phyloP scores from a whole-genome alignment of 2,329 filamentous ascomycete species.

The Penicillium glabrum region DNA sequence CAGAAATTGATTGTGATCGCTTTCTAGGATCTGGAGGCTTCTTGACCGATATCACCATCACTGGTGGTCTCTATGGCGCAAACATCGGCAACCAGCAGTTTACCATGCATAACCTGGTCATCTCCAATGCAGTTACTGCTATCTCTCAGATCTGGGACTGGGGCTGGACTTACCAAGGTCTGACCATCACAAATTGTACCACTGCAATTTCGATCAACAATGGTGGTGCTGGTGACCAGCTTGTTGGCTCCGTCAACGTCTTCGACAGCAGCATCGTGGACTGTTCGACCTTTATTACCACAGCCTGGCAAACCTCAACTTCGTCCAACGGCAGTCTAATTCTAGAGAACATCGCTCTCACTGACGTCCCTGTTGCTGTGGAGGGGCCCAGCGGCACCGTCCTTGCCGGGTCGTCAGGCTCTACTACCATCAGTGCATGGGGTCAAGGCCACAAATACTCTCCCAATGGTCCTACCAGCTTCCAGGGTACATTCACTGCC shows the following conservation, averaged over 20 bases:
- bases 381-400: conserved; percentile 38
- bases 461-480: conserved; percentile 44
- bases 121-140: conserved; percentile 53
- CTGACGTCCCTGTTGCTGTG: conserved; percentile 50
- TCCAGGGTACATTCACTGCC: conserved; percentile 46
- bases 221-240: conserved; percentile 42
- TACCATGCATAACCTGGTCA: conserved; percentile 58
- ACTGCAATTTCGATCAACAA: conserved; percentile 53
- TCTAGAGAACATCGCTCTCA: conserved; percentile 55
- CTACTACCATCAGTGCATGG: conserved; percentile 41
- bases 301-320: conserved; percentile 45
- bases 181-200: conserved; percentile 54
- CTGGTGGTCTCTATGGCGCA: conserved; percentile 60
- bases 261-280: conserved; percentile 57
- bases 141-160: conserved; percentile 62
- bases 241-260: conserved; percentile 56
- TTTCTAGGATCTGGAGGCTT: conserved; percentile 55
- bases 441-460: conserved; percentile 47
- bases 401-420: conserved; percentile 37
- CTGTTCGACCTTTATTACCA: conserved; percentile 52
- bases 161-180: conserved; percentile 56
- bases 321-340: conserved; percentile 52
- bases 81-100: conserved; percentile 66
- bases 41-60: conserved; percentile 60
- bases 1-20: conserved; percentile 2